A percentile compares a stretch with the other conserved stretches of the same genome.
Conservation (phyloP, 2,329 filamentous ascomycete species). For the Coniochaeta hoffmannii region DNA sequence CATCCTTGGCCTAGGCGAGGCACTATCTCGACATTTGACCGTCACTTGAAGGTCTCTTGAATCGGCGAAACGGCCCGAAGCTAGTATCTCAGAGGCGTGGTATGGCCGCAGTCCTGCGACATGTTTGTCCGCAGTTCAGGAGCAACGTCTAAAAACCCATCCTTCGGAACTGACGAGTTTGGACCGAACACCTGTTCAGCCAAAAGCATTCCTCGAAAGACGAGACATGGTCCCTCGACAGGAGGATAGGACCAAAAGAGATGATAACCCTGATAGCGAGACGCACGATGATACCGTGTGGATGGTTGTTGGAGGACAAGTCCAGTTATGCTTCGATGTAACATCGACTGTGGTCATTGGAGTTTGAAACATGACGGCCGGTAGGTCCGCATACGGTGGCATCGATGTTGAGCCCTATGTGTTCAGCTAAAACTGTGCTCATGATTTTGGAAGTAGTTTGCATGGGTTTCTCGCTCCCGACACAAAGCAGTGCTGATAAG, state of each 20-base stretch:
- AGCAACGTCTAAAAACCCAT: too few relatives aligned
- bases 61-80: too few relatives aligned
- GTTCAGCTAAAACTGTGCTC: neutral
- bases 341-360: neutral
- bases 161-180: neutral
- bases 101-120: too few relatives aligned
- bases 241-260: neutral
- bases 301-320: neutral
- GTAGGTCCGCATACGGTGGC: neutral
- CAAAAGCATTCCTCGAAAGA: neutral
- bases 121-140: too few relatives aligned
- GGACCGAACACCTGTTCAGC: neutral
- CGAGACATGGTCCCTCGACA: neutral
- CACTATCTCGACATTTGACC: neutral
- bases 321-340: neutral
- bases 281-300: neutral
- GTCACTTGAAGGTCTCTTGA: neutral
- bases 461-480: neutral
- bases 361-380: neutral
- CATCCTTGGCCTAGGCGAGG: neutral
- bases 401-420: neutral
- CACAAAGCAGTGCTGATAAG: neutral
- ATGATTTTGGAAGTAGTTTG: neutral
- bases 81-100: neutral
- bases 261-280: neutral